Evolutionary conservation across 2,329 filamentous ascomycete genomes (phyloP).

Genomic region (Penicillium crustosum): DNA sequence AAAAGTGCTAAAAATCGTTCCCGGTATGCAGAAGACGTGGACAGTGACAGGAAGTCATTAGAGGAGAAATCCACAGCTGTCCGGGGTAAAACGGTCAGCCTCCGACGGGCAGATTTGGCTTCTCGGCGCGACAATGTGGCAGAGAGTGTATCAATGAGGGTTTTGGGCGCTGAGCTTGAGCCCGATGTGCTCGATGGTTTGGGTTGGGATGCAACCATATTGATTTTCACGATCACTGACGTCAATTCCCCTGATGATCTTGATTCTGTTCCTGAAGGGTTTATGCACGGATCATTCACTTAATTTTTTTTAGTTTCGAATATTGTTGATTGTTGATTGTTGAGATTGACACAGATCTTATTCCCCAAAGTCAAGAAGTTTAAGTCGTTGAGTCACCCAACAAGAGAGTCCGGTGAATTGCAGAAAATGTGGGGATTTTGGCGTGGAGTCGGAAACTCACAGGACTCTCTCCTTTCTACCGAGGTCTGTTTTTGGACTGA

Average conservation of each 20-base stretch:
- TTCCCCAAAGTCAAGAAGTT: neutral
- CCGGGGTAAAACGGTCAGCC: constrained; percentile 47
- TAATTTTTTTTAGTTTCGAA: neutral
- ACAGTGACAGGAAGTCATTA: constrained; percentile 65
- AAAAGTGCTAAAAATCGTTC: constrained; percentile 52
- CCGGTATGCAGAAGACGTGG: constrained; percentile 49
- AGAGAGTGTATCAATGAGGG: constrained; percentile 33
- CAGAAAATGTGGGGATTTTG: constrained; percentile 1
- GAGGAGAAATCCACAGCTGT: constrained; percentile 60
- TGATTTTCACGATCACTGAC: neutral
- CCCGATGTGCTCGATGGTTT: neutral
- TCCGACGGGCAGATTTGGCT: constrained; percentile 47
- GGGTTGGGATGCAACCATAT: neutral
- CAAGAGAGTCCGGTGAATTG: constrained; percentile 1
- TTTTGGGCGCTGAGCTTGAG: neutral
- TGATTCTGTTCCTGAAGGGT: neutral
- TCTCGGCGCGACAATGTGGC: constrained; percentile 42
- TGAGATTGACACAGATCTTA: neutral
- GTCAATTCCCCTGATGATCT: neutral
- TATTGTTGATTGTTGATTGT: neutral
- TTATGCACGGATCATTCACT: neutral
- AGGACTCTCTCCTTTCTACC: neutral
- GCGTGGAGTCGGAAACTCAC: constrained; percentile 14
- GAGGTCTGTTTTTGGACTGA: constrained; percentile 10
- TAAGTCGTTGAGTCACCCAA: constrained; percentile 9